Evolutionary conservation across 352 stramenopile genomes (phyloP), one percentile per base, ranked within the genome.

Genomic region (Aphanomyces invadans): DNA sequence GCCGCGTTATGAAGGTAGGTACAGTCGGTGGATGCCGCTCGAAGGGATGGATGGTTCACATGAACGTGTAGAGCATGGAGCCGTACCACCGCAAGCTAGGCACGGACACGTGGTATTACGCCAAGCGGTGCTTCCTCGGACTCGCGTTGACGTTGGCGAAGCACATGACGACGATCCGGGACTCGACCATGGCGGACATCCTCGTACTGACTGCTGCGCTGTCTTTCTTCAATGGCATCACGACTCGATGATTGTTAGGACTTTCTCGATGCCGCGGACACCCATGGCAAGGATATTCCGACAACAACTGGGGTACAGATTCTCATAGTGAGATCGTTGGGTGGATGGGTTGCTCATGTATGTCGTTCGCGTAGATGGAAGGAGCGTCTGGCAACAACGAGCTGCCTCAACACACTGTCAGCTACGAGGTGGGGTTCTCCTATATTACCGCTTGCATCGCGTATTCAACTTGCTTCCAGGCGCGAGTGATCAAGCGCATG

Each of bases 51-150:
- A n/a, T n/a, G n/a, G n/a, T 23, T 21, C 19, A 46, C 26, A 32
- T 12, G 26, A 19, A 38, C 12, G 21, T 21, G 15, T 53, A 55
- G 76, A 97, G 88, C 52, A 87, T 99, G 70, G 89, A 98, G 78
- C 93, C 95, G 53, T 98, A 98, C 73, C 88, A 98, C 52, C 95
- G 91, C 55, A 98, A 98, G 71, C 80, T 99, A 10, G 89, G 90
- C 11, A 86, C 88, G 0, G 91, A 98, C 69, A 98, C 95, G 38
- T 98, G 95, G 94, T 97, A 95, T 73, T 98, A 98, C 76, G 86
- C 88, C 32, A 98, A 98, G 76, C 81, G 89, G 33, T 98, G 93
- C 73, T 98, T 99, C 70, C 76, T 98, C 36, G 90, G 90, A 0
- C 78, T 98, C 10, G 88, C 91, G 1, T 82, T 97, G 33, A 96